Base-by-base conservation (phyloP, 2,329 filamentous ascomycete species). In the Colletotrichum sp. region DNA sequence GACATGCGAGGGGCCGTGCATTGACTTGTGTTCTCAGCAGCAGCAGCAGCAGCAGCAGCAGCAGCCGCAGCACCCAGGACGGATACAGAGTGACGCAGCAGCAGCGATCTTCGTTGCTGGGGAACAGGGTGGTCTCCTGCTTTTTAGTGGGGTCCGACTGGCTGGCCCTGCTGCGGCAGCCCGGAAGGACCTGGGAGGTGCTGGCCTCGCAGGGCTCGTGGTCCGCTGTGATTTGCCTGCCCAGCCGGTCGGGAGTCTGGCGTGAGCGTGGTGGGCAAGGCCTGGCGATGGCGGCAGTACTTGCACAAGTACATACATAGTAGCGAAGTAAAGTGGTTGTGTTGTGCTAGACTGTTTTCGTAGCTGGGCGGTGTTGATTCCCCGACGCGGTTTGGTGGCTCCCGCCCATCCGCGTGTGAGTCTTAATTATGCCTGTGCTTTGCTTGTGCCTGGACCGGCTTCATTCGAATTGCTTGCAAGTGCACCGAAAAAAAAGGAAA, bases 41-140 rank as follows among this genome's bases (percentile, higher is more conserved):
- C 16, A 24, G 24, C 24, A 60, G 26, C 55, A 30, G 28, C 55
- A 58, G 32, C 34, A 16, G 16, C 38, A 43, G 38, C 36, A 3
- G 36, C 38, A 6, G 38, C 8, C 3, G 16, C 52, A 30, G 52
- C 52, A 55, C n/a, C 36, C 36, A 38, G 36, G 26, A 24, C 21
- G 24, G 43, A 48, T 48, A 48, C 36, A 61, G 36, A 75, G 55
- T 70, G 74, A 56, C 66, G 67, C 73, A 60, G 60, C 65, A 75
- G 69, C 74, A 76, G 74, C 74, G 74, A 70, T 74, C 60, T 70
- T 74, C 55, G 75, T 76, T 77, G 75, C 75, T 77, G 68, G 75
- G 75, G 72, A 77, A 77, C 72, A 76, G 68, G 64, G 72, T 67
- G 43, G 56, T 62, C 36, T 64, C 75, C 58, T 64, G 58, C 21